Conservation (phyloP, 2,329 filamentous ascomycete genomes). For the Ophiostoma sp. region DNA sequence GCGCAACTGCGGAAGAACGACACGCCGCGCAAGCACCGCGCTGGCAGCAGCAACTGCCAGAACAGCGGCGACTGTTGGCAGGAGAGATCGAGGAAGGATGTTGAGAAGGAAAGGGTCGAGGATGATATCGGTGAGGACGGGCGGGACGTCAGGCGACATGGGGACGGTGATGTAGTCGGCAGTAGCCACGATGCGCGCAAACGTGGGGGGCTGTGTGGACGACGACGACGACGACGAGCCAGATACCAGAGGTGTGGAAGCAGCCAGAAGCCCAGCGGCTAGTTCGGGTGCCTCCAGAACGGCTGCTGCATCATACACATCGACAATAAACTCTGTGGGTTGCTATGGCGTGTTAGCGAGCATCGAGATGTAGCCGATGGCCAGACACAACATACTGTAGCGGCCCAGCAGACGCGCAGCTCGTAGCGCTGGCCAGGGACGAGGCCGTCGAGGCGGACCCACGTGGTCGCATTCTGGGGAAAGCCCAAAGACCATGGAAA, state of each 20-base stretch:
- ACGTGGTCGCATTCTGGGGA: constrained; percentile 62
- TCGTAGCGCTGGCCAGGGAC: constrained; percentile 75
- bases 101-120: constrained; percentile 77
- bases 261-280: constrained; percentile 50
- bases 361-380: neutral
- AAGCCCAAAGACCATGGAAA: constrained; percentile 56
- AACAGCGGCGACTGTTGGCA: constrained; percentile 67
- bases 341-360: constrained; percentile 50
- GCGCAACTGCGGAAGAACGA: constrained; percentile 35
- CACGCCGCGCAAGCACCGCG: constrained; percentile 40
- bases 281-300: constrained; percentile 60
- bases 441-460: constrained; percentile 71
- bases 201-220: constrained; percentile 38
- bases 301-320: constrained; percentile 55
- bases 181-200: constrained; percentile 52
- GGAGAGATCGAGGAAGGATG: constrained; percentile 69
- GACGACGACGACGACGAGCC: constrained; percentile 36
- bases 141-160: constrained; percentile 62
- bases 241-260: neutral
- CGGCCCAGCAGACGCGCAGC: constrained; percentile 86
- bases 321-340: constrained; percentile 73
- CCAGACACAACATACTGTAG: constrained; percentile 55
- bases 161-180: constrained; percentile 83
- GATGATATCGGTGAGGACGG: constrained; percentile 73
- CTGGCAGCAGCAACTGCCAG: constrained; percentile 48